phyloP scores from a whole-genome alignment of 169 alveolate species.

The Besnoitia besnoiti region DNA sequence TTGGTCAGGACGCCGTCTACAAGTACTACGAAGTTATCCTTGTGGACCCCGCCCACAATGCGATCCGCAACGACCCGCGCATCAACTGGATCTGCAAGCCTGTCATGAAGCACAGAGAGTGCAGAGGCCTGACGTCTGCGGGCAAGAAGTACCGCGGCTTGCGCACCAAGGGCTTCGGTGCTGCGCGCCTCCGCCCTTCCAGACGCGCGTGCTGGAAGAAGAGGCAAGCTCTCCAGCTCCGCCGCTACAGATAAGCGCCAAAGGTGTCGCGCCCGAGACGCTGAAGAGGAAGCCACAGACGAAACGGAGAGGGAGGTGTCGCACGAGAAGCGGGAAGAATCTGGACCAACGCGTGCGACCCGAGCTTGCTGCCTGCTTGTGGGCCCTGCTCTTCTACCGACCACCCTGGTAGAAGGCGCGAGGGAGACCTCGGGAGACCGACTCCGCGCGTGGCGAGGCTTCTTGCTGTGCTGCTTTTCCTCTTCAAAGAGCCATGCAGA shows the following conservation, averaged over 20 bases:
- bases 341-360: too few relatives aligned
- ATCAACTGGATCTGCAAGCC: conserved; percentile 98
- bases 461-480: too few relatives aligned
- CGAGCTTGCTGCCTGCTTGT: too few relatives aligned
- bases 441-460: too few relatives aligned
- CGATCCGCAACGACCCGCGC: conserved; percentile 98
- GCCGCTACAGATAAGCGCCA: conserved; percentile 93
- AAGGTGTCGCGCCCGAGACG: background rate
- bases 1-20: conserved; percentile 98
- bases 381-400: too few relatives aligned
- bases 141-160: conserved; percentile 92
- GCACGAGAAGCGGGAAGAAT: too few relatives aligned
- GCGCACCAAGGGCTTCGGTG: conserved; percentile 94
- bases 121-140: conserved; percentile 96
- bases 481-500: too few relatives aligned
- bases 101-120: conserved; percentile 98
- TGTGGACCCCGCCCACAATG: conserved; percentile 98
- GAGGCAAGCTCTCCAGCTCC: conserved; percentile 93
- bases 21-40: conserved; percentile 98
- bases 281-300: background rate
- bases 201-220: conserved; percentile 95
- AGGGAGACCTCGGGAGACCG: too few relatives aligned
- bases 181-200: conserved; percentile 94
- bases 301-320: background rate
- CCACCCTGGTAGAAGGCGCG: too few relatives aligned